Evolutionary conservation across 2,329 filamentous ascomycete genomes (phyloP).

Genomic region (Ceratocystis papillata): DNA sequence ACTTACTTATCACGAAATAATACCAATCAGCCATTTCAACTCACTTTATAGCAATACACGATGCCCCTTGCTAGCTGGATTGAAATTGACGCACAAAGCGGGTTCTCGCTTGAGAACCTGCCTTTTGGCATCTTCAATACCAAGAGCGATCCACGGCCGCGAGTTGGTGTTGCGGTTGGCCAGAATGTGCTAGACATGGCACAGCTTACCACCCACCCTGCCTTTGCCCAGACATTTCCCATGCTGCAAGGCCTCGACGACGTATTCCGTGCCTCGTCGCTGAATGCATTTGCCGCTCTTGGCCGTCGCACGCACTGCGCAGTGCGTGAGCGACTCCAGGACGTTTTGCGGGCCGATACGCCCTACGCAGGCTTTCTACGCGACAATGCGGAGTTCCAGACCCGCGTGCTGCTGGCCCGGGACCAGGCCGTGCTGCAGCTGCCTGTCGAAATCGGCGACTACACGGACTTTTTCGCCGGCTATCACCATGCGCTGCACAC

Average conservation of each 20-base stretch:
- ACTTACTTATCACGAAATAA: background rate
- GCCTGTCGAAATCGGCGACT: slow-evolving; percentile 62
- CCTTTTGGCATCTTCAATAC: slow-evolving; percentile 66
- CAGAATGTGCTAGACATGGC: slow-evolving; percentile 53
- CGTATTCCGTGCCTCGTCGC: slow-evolving; percentile 38
- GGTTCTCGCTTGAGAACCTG: slow-evolving; percentile 62
- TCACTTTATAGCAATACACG: background rate
- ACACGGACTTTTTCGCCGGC: slow-evolving; percentile 70
- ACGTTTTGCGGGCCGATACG: slow-evolving; percentile 45
- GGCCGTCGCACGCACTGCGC: slow-evolving; percentile 55
- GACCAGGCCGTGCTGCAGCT: slow-evolving; percentile 37
- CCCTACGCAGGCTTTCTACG: slow-evolving; percentile 25
- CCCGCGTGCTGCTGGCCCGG: background rate
- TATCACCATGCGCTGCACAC: slow-evolving; percentile 56
- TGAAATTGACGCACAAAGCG: slow-evolving; percentile 27
- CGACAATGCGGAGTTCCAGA: slow-evolving; percentile 3
- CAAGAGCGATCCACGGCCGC: slow-evolving; percentile 40
- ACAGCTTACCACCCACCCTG: slow-evolving; percentile 24
- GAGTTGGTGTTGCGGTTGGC: slow-evolving; percentile 58
- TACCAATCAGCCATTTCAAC: background rate
- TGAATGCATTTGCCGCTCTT: slow-evolving; percentile 60
- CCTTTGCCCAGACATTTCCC: slow-evolving; percentile 22
- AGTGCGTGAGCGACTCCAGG: slow-evolving; percentile 53
- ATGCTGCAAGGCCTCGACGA: slow-evolving; percentile 10
- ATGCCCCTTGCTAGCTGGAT: slow-evolving; percentile 27